Base-by-base conservation (phyloP, 495 filamentous ascomycete species). In the Hypoxylon rickii region DNA sequence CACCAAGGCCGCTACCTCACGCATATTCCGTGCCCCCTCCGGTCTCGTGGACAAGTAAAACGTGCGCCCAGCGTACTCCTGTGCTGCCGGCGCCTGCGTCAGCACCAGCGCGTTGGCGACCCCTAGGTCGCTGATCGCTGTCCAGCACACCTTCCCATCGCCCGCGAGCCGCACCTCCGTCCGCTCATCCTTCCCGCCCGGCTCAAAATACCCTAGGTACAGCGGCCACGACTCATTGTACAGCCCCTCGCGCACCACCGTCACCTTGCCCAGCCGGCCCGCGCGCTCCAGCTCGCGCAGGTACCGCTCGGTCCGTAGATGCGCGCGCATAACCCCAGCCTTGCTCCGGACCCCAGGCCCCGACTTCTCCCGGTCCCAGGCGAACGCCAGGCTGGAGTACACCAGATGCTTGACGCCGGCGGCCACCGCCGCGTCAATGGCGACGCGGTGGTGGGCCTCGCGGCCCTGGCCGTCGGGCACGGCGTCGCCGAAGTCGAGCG, bases 151-250 rank as follows among this genome's bases (percentile, higher is more conserved):
- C 50, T 55, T 65, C 7, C 75, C 71, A 46, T 80, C 76, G 8
- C 72, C 76, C 1, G 65, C 69, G 0, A 78, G 48, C 6, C 56
- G 33, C 8, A 78, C 65, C 44, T 70, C 73, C 2, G 38, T 29
- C 13, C 58, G 17, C 19, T 64, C 63, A 12, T 45, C 41, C 7
- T 44, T 16, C n/a, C 57, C 46, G 0, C 6, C 2, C 12, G 72
- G 63, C 38, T 81, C 73, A 55, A 83, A 84, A 68, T 85, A 86
- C 0, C 81, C 79, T 1, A 85, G 82, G 65, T 90, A 89, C 53
- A 89, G 76, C 10, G 85, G 85, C 74, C 81, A 88, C 3, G 80
- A 84, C 69, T 88, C 84, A 7, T 78, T 76, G 58, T 89, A 89
- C 21, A 89, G 51, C 0, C 86, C 87, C 69, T 86, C 82, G 2